These are phyloP conservation scores for Chenopodium album DNA, from an alignment of 148 eudicot genomes.

Conservation along the genomic window DNA sequence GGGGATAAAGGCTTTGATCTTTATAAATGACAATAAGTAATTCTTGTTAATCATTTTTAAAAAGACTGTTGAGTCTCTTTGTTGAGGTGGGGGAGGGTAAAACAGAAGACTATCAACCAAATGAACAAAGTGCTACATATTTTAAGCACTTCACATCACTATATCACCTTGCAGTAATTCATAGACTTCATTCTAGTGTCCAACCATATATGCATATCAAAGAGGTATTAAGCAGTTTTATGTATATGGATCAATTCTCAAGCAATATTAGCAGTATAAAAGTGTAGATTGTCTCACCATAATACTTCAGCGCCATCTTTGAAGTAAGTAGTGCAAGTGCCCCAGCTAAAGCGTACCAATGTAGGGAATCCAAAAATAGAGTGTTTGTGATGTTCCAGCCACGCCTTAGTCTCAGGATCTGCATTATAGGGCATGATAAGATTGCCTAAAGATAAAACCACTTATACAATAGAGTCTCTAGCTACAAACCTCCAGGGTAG, in stretches of 20 bases:
- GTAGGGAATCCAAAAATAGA: slow-evolving; percentile 88
- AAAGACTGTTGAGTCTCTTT: too few species aligned
- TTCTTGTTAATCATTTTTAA: too few species aligned
- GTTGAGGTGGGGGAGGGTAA: too few species aligned
- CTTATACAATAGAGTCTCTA: background rate
- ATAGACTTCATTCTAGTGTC: background rate
- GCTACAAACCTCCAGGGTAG: slow-evolving; percentile 79
- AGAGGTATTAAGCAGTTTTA: background rate
- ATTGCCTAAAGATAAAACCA: background rate
- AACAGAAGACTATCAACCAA: background rate
- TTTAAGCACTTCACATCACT: background rate
- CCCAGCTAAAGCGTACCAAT: slow-evolving; percentile 98
- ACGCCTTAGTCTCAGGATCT: slow-evolving; percentile 91
- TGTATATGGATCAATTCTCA: background rate
- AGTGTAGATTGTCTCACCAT: slow-evolving; percentile 49
- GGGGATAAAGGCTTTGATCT: too few species aligned
- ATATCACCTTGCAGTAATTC: background rate
- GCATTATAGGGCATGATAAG: slow-evolving; percentile 13
- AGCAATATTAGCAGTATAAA: background rate
- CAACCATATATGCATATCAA: background rate
- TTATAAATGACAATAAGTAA: too few species aligned
- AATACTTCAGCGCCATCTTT: slow-evolving; percentile 66
- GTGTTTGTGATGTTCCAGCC: slow-evolving; percentile 88
- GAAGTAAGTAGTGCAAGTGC: slow-evolving; percentile 77
- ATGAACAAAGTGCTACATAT: background rate